Conservation (phyloP, 176 grass and related monocot genomes). For the Carex parvula region DNA sequence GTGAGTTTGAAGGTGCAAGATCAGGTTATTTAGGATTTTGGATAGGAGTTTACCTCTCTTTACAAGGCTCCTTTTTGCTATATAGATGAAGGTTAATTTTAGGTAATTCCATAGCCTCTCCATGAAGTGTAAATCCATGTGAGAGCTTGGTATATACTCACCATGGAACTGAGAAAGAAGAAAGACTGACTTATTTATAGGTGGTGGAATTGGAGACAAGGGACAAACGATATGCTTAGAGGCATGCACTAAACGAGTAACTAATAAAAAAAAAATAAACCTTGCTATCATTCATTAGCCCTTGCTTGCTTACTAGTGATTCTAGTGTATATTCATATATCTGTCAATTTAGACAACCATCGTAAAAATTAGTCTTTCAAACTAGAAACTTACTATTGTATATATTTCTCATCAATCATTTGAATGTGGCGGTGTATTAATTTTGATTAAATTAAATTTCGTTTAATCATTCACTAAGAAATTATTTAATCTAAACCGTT, state of each 20-base stretch:
- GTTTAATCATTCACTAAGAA: background rate
- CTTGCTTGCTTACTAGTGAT: background rate
- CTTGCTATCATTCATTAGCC: background rate
- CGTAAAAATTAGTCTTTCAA: background rate
- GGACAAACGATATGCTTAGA: background rate
- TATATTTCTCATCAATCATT: background rate
- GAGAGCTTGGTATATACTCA: background rate
- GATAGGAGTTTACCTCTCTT: constrained; percentile 36
- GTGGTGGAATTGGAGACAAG: background rate
- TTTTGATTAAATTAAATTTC: background rate
- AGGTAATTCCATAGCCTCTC: constrained; percentile 37
- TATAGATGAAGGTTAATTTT: constrained; percentile 47
- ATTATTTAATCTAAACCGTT: background rate
- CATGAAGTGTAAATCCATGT: constrained; percentile 19
- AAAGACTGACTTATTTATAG: constrained; percentile 9
- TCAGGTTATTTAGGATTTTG: constrained; percentile 28
- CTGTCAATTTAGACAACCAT: background rate
- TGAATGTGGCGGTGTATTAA: background rate
- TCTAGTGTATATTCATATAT: background rate
- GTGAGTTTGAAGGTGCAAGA: constrained; percentile 11
- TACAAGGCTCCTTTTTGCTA: constrained; percentile 36
- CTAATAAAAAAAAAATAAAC: background rate
- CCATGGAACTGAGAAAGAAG: background rate
- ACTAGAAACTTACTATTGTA: background rate
- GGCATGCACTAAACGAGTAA: background rate